Conservation (phyloP, 139 green algal genomes). For the Coelastrella sp. region DNA sequence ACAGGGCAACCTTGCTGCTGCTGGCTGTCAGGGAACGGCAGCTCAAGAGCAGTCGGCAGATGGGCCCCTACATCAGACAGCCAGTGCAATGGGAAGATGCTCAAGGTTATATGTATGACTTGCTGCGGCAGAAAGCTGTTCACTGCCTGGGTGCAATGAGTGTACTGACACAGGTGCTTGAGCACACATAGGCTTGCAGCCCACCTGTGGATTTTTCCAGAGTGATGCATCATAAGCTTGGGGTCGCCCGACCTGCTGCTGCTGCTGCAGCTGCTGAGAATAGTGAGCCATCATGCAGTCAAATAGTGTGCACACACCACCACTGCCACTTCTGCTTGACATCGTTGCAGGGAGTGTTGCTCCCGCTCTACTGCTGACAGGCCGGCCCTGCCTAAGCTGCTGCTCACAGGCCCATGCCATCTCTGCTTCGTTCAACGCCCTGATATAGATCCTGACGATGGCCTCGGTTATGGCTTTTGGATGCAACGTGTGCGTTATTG, state of each 20-base stretch:
- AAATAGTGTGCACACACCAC: slow-evolving; percentile 8
- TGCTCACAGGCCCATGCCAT: not conserved
- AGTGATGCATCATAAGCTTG: slow-evolving; percentile 12
- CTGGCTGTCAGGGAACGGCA: not conserved
- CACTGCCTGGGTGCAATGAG: not conserved
- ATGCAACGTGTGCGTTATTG: slow-evolving; percentile 1
- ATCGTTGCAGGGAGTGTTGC: not conserved
- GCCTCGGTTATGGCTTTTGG: slow-evolving; percentile 20
- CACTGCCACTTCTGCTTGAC: not conserved
- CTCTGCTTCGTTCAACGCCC: slow-evolving; percentile 18
- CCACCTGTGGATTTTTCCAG: slow-evolving; percentile 42
- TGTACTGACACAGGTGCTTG: not conserved
- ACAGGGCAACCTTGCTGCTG: slow-evolving; percentile 32
- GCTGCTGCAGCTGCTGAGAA: slow-evolving; percentile 21
- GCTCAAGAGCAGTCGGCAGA: slow-evolving; percentile 39
- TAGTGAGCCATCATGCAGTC: slow-evolving; percentile 45
- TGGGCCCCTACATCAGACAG: slow-evolving; percentile 23
- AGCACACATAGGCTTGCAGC: slow-evolving; percentile 2
- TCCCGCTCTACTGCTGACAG: not conserved
- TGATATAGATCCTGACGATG: slow-evolving; percentile 30
- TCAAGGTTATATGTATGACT: no score
- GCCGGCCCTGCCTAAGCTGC: slow-evolving; percentile 12
- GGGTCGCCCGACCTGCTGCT: not conserved
- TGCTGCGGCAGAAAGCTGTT: not conserved
- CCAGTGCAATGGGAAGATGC: not conserved